phyloP scores from a whole-genome alignment of 768 basidiomycete species.

The Pisolithus marmoratus region DNA sequence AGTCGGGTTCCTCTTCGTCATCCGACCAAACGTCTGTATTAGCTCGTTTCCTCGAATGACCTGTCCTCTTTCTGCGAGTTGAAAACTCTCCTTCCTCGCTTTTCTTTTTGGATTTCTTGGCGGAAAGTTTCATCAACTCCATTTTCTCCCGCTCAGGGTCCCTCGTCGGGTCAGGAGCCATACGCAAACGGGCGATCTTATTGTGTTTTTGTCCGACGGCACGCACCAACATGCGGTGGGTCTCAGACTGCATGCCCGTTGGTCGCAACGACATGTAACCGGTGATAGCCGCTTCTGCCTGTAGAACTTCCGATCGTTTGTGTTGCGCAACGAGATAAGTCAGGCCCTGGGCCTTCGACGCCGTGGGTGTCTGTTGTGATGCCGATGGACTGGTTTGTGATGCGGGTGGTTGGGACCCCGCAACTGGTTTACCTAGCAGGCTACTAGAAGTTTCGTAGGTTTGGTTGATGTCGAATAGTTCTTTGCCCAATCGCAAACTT shows the following conservation, averaged over 20 bases:
- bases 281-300: conserved; percentile 77
- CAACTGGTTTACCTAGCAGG: conserved; percentile 52
- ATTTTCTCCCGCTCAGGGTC: conserved; percentile 72
- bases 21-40: conserved; percentile 58
- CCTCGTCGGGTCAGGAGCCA: conserved; percentile 71
- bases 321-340: conserved; percentile 90
- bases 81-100: conserved; percentile 46
- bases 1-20: conserved; percentile 61
- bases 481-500: conserved; percentile 88
- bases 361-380: conserved; percentile 29
- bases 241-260: conserved; percentile 85
- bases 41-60: conserved; percentile 35
- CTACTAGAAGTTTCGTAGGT: conserved; percentile 73
- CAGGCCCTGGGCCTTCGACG: conserved; percentile 60
- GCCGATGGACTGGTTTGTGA: conserved; percentile 37
- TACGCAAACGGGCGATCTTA: conserved; percentile 71
- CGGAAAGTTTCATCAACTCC: conserved; percentile 59
- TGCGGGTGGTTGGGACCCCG: conserved; percentile 36
- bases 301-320: conserved; percentile 79
- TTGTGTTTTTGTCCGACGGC: conserved; percentile 83
- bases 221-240: conserved; percentile 83
- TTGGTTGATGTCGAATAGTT: conserved; percentile 87
- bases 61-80: conserved; percentile 41
- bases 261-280: conserved; percentile 82
- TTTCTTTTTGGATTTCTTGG: conserved; percentile 59